phyloP scores from a whole-genome alignment of 768 basidiomycete genomes.

The Leucocoprinus leucothites region DNA sequence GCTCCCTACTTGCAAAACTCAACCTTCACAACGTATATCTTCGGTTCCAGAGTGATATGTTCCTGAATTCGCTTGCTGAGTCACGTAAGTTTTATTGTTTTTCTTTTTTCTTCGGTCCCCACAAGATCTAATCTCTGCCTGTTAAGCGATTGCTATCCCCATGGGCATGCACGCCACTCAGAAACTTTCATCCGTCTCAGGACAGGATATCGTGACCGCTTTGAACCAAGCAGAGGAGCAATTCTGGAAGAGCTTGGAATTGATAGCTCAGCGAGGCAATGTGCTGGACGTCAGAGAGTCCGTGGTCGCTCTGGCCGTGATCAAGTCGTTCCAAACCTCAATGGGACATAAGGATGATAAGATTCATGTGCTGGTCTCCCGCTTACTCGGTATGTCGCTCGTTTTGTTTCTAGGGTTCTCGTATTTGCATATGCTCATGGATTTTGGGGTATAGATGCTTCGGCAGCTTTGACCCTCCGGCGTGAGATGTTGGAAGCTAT shows the following conservation, averaged over 20 bases:
- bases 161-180: conserved; percentile 62
- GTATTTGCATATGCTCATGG: not conserved
- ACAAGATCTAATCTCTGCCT: not conserved
- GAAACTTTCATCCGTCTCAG: conserved; percentile 37
- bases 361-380: conserved; percentile 53
- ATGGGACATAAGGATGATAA: conserved; percentile 58
- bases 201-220: conserved; percentile 54
- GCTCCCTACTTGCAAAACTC: conserved; percentile 72
- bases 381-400: conserved; percentile 54
- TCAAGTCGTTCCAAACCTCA: conserved; percentile 76
- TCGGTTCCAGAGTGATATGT: conserved; percentile 82
- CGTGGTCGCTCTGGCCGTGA: conserved; percentile 63
- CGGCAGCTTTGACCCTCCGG: conserved; percentile 73
- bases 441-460: conserved; percentile 50
- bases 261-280: conserved; percentile 55
- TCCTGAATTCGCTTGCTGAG: conserved; percentile 85
- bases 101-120: not conserved
- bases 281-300: conserved; percentile 75
- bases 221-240: conserved; percentile 68
- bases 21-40: conserved; percentile 74
- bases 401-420: not conserved
- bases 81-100: conserved; percentile 60
- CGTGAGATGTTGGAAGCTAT: conserved; percentile 87
- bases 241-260: conserved; percentile 62
- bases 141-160: conserved; percentile 76